Conservation (phyloP, 208 protist genomes). For the Acanthamoeba sp. region DNA sequence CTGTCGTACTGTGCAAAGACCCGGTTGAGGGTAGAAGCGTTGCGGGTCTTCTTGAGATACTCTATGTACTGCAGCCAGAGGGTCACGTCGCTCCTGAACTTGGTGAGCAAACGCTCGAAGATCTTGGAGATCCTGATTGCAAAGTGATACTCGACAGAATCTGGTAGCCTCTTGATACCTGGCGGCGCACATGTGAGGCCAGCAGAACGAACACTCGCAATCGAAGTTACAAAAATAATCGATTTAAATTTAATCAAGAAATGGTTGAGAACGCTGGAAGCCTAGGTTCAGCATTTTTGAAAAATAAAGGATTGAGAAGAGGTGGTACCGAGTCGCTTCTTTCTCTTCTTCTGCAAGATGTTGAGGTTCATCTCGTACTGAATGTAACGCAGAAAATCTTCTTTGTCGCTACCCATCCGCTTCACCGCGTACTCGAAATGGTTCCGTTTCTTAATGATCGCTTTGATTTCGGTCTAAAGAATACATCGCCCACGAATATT, state of each 20-base stretch:
- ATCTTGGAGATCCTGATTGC: not conserved
- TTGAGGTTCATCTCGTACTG: constrained; percentile 69
- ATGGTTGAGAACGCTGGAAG: not conserved
- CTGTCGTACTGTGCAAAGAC: constrained; percentile 14
- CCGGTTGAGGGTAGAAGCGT: not conserved
- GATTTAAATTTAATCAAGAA: not conserved
- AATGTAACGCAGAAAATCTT: constrained; percentile 59
- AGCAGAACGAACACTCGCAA: no score
- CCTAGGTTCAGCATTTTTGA: no score
- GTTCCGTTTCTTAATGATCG: constrained; percentile 25
- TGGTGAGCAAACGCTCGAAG: not conserved
- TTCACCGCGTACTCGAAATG: constrained; percentile 6
- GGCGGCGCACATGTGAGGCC: not conserved
- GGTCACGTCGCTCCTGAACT: not conserved
- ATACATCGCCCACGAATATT: not conserved
- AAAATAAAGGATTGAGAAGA: not conserved
- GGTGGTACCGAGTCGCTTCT: not conserved
- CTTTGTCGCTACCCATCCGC: not conserved
- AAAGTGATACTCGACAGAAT: not conserved
- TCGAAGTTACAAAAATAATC: no score
- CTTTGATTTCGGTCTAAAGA: constrained; percentile 44
- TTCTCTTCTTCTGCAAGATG: not conserved
- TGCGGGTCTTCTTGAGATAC: constrained; percentile 18
- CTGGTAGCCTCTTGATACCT: constrained; percentile 37
- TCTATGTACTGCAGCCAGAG: constrained; percentile 73